Evolutionary conservation across 805 yeast genomes (phyloP), one percentile per base, ranked within the genome.

Genomic region (Metschnikowia lachancei): DNA sequence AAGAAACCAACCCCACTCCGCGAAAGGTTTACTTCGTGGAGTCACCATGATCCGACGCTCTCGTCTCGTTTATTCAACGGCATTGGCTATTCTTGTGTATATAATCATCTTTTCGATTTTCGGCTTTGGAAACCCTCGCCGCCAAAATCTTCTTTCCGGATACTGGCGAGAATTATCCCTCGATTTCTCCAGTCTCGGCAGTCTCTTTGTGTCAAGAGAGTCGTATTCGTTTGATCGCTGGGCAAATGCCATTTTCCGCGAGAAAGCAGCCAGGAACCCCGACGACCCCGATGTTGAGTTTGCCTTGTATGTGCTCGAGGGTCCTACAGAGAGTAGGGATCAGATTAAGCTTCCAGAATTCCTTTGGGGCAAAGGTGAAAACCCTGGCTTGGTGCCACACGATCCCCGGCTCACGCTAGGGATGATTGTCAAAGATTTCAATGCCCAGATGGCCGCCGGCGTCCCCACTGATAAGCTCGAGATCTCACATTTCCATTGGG

Each of bases 321-420:
- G 45, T 7, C 39, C 42, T 3, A 19, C 11, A 2, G 12, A 9
- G 2, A 14, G 14, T 12, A 26, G 32, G 3, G 30, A 41, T 17
- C 19, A 17, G 11, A 20, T 50, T 3, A 19, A 18, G 2, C 33
- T 51, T 8, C 54, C 54, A 22, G 13, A 36, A 10, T 51, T 35
- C 32, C 32, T 51, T 9, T 11, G 17, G 29, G 48, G 41, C 17
- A 39, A 33, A 11, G 45, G 31, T 10, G 49, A 40, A 14, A 50
- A 45, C 33, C 47, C 50, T 14, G 52, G 45, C 20, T 17, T 47
- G 18, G 20, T 16, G 32, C 55, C 54, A 2, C 47, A 45, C 33
- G 63, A 59, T 34, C 60, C 63, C 12, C 49, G 62, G n/a, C 39
- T 54, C 38, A 59, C 64, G 5, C 41, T 60, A 2, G 50, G 55